Percentiles rank a stretch among this genome's conserved stretches.
Evolutionary conservation across 2,329 filamentous ascomycete species (phyloP).

Genomic region (Ophidiomyces ophidiicola): DNA sequence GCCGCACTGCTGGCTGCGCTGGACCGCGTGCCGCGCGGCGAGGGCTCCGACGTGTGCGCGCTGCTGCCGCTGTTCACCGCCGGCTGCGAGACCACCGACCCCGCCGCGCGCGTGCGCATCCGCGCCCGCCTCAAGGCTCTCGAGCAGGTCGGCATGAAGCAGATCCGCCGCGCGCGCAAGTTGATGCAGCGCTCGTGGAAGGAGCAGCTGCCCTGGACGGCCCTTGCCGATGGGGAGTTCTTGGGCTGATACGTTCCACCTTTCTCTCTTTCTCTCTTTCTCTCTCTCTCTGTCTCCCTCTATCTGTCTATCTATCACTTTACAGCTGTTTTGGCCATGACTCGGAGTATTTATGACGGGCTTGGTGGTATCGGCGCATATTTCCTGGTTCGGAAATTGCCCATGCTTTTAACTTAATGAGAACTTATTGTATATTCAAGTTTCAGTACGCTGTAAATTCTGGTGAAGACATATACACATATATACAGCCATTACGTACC

Average conservation of each 20-base stretch:
- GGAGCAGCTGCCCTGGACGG: conserved; percentile 28
- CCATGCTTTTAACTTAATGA: no score
- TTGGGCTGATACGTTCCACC: conserved; percentile 22
- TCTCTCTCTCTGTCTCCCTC: neutral
- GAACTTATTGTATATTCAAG: no score
- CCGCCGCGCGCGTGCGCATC: conserved; percentile 47
- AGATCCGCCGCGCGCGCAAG: conserved; percentile 37
- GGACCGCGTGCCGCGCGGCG: conserved; percentile 50
- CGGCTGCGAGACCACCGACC: conserved; percentile 57
- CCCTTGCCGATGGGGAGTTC: conserved; percentile 30
- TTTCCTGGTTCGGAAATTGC: no score
- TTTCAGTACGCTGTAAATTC: no score
- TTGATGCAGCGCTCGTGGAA: conserved; percentile 33
- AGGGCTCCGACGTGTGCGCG: conserved; percentile 60
- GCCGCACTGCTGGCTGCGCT: conserved; percentile 52
- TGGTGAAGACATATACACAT: no score
- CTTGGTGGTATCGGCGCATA: no score
- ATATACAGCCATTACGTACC: no score
- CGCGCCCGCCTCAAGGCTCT: conserved; percentile 54
- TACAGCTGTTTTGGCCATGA: neutral
- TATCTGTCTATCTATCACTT: neutral
- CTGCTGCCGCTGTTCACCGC: conserved; percentile 76
- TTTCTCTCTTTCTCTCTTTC: neutral
- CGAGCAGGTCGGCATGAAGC: conserved; percentile 63
- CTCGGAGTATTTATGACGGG: no score